phyloP scores from a whole-genome alignment of 2,329 filamentous ascomycete genomes.

The Colletotrichum trifolii region DNA sequence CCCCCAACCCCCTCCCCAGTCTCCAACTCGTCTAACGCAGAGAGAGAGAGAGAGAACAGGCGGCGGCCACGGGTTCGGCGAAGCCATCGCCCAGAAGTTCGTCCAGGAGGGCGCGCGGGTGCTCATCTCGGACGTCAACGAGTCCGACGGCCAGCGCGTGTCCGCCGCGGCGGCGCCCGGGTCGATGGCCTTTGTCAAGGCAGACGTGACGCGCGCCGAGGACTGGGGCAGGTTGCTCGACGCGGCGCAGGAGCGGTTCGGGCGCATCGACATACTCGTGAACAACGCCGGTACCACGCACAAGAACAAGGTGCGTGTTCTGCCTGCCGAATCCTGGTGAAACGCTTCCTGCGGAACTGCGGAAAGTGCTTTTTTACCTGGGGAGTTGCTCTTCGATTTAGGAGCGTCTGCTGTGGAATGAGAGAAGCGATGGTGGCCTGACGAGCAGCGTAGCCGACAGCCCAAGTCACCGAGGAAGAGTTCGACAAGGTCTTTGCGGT shows the following conservation, averaged over 20 bases:
- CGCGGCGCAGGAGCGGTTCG: slow-evolving; percentile 57
- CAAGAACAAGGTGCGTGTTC: slow-evolving; percentile 57
- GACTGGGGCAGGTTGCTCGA: slow-evolving; percentile 65
- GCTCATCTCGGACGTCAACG: slow-evolving; percentile 70
- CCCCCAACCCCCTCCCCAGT: too few species aligned
- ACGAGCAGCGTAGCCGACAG: slow-evolving; percentile 55
- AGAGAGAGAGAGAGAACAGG: neutral
- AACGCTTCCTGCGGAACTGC: neutral
- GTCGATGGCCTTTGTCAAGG: slow-evolving; percentile 51
- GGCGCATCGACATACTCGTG: slow-evolving; percentile 66
- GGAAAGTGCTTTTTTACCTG: neutral
- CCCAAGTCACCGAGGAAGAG: slow-evolving; percentile 72
- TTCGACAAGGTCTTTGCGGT: slow-evolving; percentile 75
- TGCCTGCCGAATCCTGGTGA: neutral
- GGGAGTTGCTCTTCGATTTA: too few species aligned
- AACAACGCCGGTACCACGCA: slow-evolving; percentile 72
- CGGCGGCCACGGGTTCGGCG: slow-evolving; percentile 65
- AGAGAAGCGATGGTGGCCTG: too few species aligned
- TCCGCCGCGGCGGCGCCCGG: slow-evolving; percentile 43
- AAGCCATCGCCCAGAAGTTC: slow-evolving; percentile 69
- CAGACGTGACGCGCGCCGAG: slow-evolving; percentile 61
- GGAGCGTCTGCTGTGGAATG: too few species aligned
- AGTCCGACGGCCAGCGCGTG: slow-evolving; percentile 59
- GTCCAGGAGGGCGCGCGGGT: slow-evolving; percentile 69
- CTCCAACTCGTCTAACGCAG: neutral